Evolutionary conservation across 1,139 yeast species (phyloP), one percentile per base, ranked within the genome.

Genomic region (Blastobotrys elegans): DNA sequence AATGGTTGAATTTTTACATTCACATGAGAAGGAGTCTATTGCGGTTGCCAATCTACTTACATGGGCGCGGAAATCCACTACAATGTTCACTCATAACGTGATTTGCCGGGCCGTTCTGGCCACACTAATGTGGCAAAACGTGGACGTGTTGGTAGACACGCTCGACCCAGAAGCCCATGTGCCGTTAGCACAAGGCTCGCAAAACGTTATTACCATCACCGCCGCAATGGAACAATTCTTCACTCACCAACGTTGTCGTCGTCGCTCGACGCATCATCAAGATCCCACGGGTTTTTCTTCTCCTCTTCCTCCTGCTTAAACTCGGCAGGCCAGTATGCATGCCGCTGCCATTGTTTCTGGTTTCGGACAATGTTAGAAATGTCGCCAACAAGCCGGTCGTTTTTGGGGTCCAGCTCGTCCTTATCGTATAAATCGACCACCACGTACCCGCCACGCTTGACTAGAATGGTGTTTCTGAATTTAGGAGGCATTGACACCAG

Each of bases 391-490:
- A 37, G 8, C 17, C 60, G 55, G 21, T 65, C 60, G 31, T 61
- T 58, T 8, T 46, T 14, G 30, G 40, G 16, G 43, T 43, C 51
- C 6, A 50, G 40, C 27, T 52, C 52, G 26, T 54, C 59, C 3
- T 55, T 50, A 4, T 58, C 56, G 39, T 55, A 60, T 39, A 62
- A 42, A 34, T 59, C 60, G 4, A 65, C 57, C 6, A 69, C 57
- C 2, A 65, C 69, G 37, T 55, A 56, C 11, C 73, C 72, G 13
- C 71, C 71, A 3, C 73, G 60, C 41, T 63, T 62, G 26, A 69
- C 64, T 53, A 67, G 67, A 40, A 65, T 57, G 32, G 68, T 63
- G 53, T 66, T 67, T 21, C 71, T 56, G 48, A 69, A 65, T 51
- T 60, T 60, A 21, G 69, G 66, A 11, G 69, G 69, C 62, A 69